These are phyloP conservation scores for Letharia lupina DNA, from an alignment of 495 filamentous ascomycete species.

Conservation along the genomic window DNA sequence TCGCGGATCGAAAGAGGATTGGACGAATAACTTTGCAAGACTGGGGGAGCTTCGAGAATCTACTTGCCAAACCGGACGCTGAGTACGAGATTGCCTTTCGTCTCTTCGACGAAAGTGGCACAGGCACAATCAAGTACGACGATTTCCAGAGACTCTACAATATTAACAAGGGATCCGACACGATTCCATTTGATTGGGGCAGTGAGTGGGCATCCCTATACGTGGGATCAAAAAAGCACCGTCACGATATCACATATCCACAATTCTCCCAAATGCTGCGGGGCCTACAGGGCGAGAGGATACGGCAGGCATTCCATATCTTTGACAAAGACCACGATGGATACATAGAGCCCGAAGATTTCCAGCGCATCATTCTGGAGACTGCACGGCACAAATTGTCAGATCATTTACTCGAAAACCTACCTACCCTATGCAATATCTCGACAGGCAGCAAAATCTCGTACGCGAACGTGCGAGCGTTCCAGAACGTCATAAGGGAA, in stretches of 20 bases:
- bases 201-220: conserved; percentile 96
- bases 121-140: conserved; percentile 77
- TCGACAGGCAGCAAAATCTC: conserved; percentile 86
- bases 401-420: conserved; percentile 88
- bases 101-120: conserved; percentile 78
- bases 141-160: conserved; percentile 73
- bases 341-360: conserved; percentile 94
- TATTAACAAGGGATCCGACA: conserved; percentile 67
- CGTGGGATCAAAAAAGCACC: conserved; percentile 70
- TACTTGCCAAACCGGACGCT: conserved; percentile 87
- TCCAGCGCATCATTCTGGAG: conserved; percentile 89
- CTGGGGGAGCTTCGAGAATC: conserved; percentile 88
- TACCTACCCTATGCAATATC: conserved; percentile 92
- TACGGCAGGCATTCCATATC: conserved; percentile 85
- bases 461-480: conserved; percentile 93
- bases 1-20: conserved; percentile 68
- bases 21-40: conserved; percentile 72
- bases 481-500: conserved; percentile 92
- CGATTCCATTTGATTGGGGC: conserved; percentile 92
- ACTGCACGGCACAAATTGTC: conserved; percentile 95
- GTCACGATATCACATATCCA: conserved; percentile 87
- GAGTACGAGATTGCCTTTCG: conserved; percentile 99
- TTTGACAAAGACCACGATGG: conserved; percentile 93
- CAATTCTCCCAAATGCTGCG: conserved; percentile 98
- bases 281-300: conserved; percentile 88